A percentile compares a stretch with the other conserved stretches of the same genome.
phyloP scores from a whole-genome alignment of 345 rosid genomes.

The Eucalyptus paniculata region DNA sequence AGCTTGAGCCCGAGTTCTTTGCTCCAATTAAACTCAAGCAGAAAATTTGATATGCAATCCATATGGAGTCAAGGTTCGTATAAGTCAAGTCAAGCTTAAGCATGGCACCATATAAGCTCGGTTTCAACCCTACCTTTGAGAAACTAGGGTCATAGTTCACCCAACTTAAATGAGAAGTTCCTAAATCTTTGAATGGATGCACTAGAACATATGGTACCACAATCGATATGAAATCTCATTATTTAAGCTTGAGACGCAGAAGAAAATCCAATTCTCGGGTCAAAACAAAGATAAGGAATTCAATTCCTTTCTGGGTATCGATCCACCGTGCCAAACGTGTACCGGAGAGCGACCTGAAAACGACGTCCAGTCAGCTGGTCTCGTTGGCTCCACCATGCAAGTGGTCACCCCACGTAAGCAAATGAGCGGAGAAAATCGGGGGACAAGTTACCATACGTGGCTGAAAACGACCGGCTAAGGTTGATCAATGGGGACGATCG shows the following conservation, averaged over 20 bases:
- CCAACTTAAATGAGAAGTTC: not conserved
- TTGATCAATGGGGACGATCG: not conserved
- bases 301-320: not conserved
- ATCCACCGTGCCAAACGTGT: not conserved
- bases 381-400: not conserved
- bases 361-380: not conserved
- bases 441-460: not conserved
- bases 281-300: not conserved
- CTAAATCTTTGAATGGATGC: not conserved
- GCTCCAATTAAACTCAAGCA: not conserved
- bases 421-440: not conserved
- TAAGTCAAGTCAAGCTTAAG: not conserved
- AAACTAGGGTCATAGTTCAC: not conserved
- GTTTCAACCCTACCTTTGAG: not conserved
- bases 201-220: not conserved
- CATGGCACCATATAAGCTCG: not conserved
- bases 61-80: not conserved
- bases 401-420: not conserved
- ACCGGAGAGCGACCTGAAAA: not conserved
- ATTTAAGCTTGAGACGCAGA: not conserved
- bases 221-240: not conserved
- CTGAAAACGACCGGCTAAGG: not conserved
- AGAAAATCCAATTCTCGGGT: not conserved
- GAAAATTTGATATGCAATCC: not conserved
- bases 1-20: not conserved